These are phyloP conservation scores for Picochlorum sp. DNA, from an alignment of 139 green algal genomes.

Conservation along the genomic window DNA sequence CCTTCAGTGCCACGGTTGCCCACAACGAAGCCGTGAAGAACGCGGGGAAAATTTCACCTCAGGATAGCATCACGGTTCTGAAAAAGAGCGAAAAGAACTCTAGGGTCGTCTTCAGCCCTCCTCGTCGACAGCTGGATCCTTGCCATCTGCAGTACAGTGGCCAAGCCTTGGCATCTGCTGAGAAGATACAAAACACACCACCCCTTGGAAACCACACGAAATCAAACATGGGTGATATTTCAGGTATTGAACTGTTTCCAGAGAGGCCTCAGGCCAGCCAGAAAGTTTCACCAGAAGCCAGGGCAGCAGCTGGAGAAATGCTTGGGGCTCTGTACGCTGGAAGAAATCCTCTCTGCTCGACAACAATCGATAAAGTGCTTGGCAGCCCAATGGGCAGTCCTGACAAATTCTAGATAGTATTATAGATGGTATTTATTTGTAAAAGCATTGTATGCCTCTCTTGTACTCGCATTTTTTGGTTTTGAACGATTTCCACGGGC, in stretches of 20 bases:
- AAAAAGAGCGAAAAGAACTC: neutral
- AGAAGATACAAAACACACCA: neutral
- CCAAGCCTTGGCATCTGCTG: neutral
- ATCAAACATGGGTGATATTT: too few relatives aligned
- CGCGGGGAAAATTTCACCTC: neutral
- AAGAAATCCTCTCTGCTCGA: neutral
- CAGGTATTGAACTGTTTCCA: neutral
- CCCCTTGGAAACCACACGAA: neutral
- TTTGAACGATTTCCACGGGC: too few relatives aligned
- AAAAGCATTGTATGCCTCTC: too few relatives aligned
- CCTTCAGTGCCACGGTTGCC: neutral
- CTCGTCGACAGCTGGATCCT: neutral
- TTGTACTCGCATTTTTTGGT: too few relatives aligned
- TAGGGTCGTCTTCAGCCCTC: neutral
- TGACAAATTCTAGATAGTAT: too few relatives aligned
- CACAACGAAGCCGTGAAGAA: constrained; percentile 5
- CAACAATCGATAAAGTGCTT: too few relatives aligned
- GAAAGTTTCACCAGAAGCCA: constrained; percentile 3
- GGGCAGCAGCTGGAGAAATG: constrained; percentile 2
- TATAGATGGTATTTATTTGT: too few relatives aligned
- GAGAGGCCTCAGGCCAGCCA: neutral
- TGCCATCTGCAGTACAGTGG: neutral
- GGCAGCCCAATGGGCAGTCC: too few relatives aligned
- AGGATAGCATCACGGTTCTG: neutral
- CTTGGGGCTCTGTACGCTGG: constrained; percentile 3